Conservation (phyloP, 1,284 basidiomycete genomes). For the Acaromyces ingoldii region DNA sequence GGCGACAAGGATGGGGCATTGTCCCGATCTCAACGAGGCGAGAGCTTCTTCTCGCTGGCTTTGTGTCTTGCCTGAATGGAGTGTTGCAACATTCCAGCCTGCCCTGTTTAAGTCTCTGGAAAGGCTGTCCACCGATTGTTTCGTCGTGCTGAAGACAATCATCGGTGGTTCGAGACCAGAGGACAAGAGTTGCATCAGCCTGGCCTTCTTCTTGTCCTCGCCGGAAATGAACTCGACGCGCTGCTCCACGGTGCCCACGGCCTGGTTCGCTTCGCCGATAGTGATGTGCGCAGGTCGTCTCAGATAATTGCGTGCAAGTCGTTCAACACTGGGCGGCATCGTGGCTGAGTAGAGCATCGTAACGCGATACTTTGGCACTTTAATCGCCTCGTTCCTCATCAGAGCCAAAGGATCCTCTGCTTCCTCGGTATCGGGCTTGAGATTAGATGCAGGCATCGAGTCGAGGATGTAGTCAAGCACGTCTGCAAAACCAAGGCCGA, state of each 20-base stretch:
- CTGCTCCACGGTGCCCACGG: slow-evolving; percentile 96
- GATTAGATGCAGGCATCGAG: slow-evolving; percentile 75
- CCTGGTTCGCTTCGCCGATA: slow-evolving; percentile 93
- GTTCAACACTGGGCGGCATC: slow-evolving; percentile 93
- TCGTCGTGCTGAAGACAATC: slow-evolving; percentile 98
- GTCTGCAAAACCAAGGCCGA: slow-evolving; percentile 90
- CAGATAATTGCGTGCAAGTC: slow-evolving; percentile 88
- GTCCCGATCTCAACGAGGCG: slow-evolving; percentile 75
- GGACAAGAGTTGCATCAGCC: slow-evolving; percentile 84
- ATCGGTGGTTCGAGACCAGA: slow-evolving; percentile 79
- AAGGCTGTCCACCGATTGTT: slow-evolving; percentile 95
- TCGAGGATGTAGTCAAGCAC: slow-evolving; percentile 94
- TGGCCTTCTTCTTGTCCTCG: slow-evolving; percentile 92
- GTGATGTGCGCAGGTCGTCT: slow-evolving; percentile 88
- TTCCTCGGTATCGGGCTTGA: slow-evolving; percentile 66
- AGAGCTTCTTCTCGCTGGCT: slow-evolving; percentile 90
- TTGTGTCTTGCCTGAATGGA: slow-evolving; percentile 97
- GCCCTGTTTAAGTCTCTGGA: slow-evolving; percentile 81
- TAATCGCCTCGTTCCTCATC: slow-evolving; percentile 29
- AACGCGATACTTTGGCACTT: slow-evolving; percentile 32
- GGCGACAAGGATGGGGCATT: slow-evolving; percentile 78
- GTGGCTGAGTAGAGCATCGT: slow-evolving; percentile 86
- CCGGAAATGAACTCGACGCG: slow-evolving; percentile 84
- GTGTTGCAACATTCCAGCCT: slow-evolving; percentile 77
- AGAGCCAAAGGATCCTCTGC: slow-evolving; percentile 43